These are phyloP conservation scores for Calcarisporium arbuscula DNA, from an alignment of 2,329 filamentous ascomycete genomes.

Conservation along the genomic window DNA sequence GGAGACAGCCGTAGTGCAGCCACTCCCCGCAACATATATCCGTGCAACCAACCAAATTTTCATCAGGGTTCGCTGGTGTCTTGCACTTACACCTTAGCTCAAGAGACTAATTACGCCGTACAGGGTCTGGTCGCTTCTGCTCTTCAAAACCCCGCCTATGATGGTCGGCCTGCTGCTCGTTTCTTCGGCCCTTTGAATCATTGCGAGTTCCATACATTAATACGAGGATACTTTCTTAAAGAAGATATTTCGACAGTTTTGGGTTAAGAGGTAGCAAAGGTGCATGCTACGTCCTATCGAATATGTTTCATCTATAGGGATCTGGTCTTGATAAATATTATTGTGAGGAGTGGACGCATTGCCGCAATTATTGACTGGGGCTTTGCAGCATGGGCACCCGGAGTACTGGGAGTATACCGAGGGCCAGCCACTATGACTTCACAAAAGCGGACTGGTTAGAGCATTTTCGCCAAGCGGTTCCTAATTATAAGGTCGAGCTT, in stretches of 20 bases:
- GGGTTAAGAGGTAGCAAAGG: slow-evolving; percentile 15
- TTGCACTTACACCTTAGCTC: too few relatives aligned
- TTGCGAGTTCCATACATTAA: slow-evolving; percentile 18
- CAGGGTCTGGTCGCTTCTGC: slow-evolving; percentile 18
- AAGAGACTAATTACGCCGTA: too few relatives aligned
- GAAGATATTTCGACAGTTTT: slow-evolving; percentile 17
- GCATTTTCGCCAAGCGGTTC: slow-evolving; percentile 13
- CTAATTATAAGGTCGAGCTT: slow-evolving; percentile 18
- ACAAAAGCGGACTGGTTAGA: slow-evolving; percentile 18
- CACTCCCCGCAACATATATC: too few relatives aligned
- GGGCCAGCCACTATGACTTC: not conserved
- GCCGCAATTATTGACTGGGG: slow-evolving; percentile 24
- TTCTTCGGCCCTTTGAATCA: slow-evolving; percentile 20
- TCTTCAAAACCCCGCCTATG: slow-evolving; percentile 18
- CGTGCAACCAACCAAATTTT: too few relatives aligned
- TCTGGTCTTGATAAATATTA: slow-evolving; percentile 19
- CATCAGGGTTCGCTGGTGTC: too few relatives aligned
- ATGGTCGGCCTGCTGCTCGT: slow-evolving; percentile 17
- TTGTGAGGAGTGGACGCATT: slow-evolving; percentile 18
- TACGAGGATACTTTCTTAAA: slow-evolving; percentile 13
- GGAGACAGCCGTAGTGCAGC: too few relatives aligned
- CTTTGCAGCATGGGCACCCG: slow-evolving; percentile 27
- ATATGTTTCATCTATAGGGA: slow-evolving; percentile 21
- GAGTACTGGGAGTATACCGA: slow-evolving; percentile 25
- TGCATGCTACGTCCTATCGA: slow-evolving; percentile 16